A percentile compares a stretch with the other conserved stretches of the same genome.
These are phyloP conservation scores for Xylariales sp. DNA, from an alignment of 2,329 filamentous ascomycete genomes.

Conservation along the genomic window DNA sequence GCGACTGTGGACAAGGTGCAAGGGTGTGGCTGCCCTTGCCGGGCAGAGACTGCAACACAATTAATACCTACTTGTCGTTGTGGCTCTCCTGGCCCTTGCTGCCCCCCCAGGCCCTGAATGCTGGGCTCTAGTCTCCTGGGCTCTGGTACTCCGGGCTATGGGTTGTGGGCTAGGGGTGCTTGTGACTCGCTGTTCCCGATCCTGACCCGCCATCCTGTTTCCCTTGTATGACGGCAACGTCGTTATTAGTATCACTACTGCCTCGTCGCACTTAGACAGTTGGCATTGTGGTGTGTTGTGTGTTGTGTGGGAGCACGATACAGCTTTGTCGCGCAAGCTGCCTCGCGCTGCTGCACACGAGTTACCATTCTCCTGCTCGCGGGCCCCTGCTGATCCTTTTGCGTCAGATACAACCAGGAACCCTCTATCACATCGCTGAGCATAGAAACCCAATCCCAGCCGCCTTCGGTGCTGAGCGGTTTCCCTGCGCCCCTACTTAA, in stretches of 20 bases:
- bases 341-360: slow-evolving; percentile 45
- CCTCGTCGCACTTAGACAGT: slow-evolving; percentile 48
- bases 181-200: slow-evolving; percentile 55
- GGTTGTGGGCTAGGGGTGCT: slow-evolving; percentile 42
- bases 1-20: slow-evolving; percentile 47
- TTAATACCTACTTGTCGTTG: slow-evolving; percentile 49
- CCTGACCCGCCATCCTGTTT: slow-evolving; percentile 51
- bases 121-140: slow-evolving; percentile 23
- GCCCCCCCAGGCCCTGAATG: slow-evolving; percentile 36
- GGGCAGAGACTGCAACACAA: slow-evolving; percentile 52
- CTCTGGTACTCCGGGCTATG: slow-evolving; percentile 31
- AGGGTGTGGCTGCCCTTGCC: slow-evolving; percentile 53
- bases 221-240: slow-evolving; percentile 57
- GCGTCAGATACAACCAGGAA: slow-evolving; percentile 66
- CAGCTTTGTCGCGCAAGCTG: slow-evolving; percentile 52
- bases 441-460: slow-evolving; percentile 64
- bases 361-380: slow-evolving; percentile 45
- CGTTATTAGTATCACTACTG: slow-evolving; percentile 57
- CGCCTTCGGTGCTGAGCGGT: slow-evolving; percentile 62
- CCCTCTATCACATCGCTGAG: slow-evolving; percentile 61
- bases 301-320: slow-evolving; percentile 52
- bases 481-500: slow-evolving; percentile 63
- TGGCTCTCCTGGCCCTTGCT: slow-evolving; percentile 51
- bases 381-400: slow-evolving; percentile 50
- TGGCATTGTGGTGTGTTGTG: slow-evolving; percentile 41